These are phyloP conservation scores for Stemphylium vesicarium DNA, from an alignment of 2,329 filamentous ascomycete species.

Conservation along the genomic window DNA sequence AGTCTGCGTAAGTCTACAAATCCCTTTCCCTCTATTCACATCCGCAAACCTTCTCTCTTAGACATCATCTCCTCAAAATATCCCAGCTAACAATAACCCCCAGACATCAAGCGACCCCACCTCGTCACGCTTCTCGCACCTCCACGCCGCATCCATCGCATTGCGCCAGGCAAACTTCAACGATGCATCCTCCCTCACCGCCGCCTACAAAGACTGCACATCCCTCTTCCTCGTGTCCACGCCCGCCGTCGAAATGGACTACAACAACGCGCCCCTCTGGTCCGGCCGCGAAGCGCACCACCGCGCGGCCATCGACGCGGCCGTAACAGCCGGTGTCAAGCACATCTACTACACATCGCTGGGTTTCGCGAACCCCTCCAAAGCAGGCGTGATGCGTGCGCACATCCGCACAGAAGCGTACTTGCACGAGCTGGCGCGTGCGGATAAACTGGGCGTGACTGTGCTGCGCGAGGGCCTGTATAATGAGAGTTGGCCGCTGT, in stretches of 20 bases:
- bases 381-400: constrained; percentile 54
- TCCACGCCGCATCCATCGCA: constrained; percentile 41
- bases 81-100: background rate
- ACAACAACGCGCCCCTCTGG: constrained; percentile 50
- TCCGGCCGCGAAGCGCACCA: constrained; percentile 54
- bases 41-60: background rate
- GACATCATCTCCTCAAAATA: constrained; percentile 1
- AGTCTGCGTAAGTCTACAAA: constrained; percentile 36
- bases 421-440: constrained; percentile 38
- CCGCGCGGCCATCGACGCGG: constrained; percentile 52
- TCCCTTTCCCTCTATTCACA: background rate
- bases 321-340: constrained; percentile 49
- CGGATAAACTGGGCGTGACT: constrained; percentile 36
- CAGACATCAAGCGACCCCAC: constrained; percentile 31
- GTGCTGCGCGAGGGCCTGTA: constrained; percentile 55
- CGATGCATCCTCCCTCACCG: constrained; percentile 39
- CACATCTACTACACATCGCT: constrained; percentile 57
- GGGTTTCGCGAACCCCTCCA: constrained; percentile 50
- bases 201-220: constrained; percentile 48
- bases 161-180: constrained; percentile 52
- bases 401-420: constrained; percentile 55
- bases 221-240: constrained; percentile 56
- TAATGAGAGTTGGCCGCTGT: constrained; percentile 57
- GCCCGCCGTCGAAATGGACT: constrained; percentile 54
- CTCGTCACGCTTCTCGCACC: constrained; percentile 31